These are phyloP conservation scores for Pseudohyphozyma bogoriensis DNA, from an alignment of 768 basidiomycete genomes.

Conservation along the genomic window DNA sequence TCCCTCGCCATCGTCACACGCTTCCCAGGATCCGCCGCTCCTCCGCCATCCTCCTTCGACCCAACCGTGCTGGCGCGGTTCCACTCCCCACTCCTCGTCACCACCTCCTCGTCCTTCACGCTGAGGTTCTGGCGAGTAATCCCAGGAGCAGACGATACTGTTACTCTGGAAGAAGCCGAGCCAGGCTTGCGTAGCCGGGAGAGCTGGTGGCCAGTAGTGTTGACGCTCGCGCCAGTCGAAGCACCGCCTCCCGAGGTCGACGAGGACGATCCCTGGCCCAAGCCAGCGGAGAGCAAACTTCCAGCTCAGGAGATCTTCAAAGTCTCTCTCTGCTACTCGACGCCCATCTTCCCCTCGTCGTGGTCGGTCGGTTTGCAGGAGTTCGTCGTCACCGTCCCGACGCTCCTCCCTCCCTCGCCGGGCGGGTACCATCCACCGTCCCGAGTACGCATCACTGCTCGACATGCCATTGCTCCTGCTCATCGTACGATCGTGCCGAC, in stretches of 20 bases:
- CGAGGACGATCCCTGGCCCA: background rate
- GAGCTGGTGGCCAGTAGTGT: conserved; percentile 19
- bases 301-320: conserved; percentile 1
- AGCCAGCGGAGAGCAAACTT: background rate
- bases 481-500: background rate
- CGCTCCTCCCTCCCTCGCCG: background rate
- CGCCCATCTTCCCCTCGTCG: conserved; percentile 13
- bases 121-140: conserved; percentile 11
- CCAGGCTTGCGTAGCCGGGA: conserved; percentile 5
- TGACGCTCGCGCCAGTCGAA: background rate
- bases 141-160: background rate
- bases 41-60: background rate
- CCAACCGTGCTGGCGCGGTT: conserved; percentile 5
- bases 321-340: conserved; percentile 17
- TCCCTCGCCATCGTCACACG: background rate
- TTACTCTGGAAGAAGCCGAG: background rate
- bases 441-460: background rate
- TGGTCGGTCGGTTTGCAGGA: conserved; percentile 25
- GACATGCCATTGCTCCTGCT: background rate
- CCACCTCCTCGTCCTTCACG: conserved; percentile 10
- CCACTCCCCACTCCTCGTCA: conserved; percentile 12
- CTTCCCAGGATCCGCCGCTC: background rate
- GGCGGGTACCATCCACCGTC: background rate
- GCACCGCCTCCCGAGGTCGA: background rate
- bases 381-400: conserved; percentile 1